Base-by-base conservation (phyloP, 306 rosid genomes). In the Myrica gale region DNA sequence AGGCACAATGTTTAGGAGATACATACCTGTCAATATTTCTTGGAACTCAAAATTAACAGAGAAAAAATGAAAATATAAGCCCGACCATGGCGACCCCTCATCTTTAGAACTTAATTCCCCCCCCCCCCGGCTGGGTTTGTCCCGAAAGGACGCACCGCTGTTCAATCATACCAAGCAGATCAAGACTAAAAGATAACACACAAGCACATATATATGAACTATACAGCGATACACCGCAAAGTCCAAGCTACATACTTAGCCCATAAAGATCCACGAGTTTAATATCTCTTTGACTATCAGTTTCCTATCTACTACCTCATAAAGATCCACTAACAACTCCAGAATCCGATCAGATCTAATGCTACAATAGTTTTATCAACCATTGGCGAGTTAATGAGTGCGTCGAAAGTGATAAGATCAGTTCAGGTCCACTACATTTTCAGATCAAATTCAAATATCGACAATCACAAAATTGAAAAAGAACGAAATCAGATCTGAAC, bases 401-500 rank as follows among this genome's bases (percentile, higher is more conserved):
- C 11, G 37, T 5, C 5, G 16, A 17, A 51, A 72, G 53, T 55
- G 17, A 8, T 16, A 15, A 50, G 63, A 74, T 1, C 57, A 62
- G 65, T 4, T 65, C 43, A 82, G 90, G 87, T 88, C 89, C 78
- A 26, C 72, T 19, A 20, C 85, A 81, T 81, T 32, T 2, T 72
- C 41, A 51, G 39, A 46, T 11, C 13, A 21, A 13, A 53, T 4
- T 1, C 37, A 42, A 2, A 26, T 8, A 5, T 20, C 9, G 55
- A 26, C 39, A 12, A 43, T 44, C 44, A 68, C 4, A 39, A 76
- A 1, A 19, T 37, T 44, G 0, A 5, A 46, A 76, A 51, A 9
- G 23, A 48, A 11, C 15, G 13, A 3, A 45, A 46, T 23, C 83
- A 86, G 92, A 93, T 91, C 89, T 82, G 78, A 71, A 65, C 3